Evolutionary conservation across 306 rosid genomes (phyloP), one percentile per base, ranked within the genome.

Genomic region (Vicia villosa): DNA sequence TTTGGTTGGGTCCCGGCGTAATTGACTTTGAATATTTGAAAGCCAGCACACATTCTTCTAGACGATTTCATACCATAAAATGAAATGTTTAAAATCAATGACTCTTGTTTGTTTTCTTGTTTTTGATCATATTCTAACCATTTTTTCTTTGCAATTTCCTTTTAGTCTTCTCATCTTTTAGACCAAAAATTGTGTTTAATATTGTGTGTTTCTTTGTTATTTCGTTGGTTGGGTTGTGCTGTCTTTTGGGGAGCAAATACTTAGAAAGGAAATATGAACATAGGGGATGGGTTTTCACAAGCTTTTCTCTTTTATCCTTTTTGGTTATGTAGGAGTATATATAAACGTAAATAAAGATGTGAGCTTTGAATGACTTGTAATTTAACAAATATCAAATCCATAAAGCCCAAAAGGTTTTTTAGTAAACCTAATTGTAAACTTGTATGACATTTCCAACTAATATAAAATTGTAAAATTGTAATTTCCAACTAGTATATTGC

Each of bases 21-120:
- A 20, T 70, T 73, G 85, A 83, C 84, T 78, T 78, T 74, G 81
- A 78, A 78, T 20, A 36, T 70, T 74, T 12, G 49, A 13, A 1
- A 13, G 71, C 75, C 46, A n/a, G 43, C 66, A 12, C 22, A 30
- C 11, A 32, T 16, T 28, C 12, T 64, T 75, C 3, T 49, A 54
- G 66, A 64, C 32, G 42, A 75, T 80, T 50, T 50, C 57, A 50
- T 19, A 50, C 84, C 21, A 7, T 3, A 8, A 15, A 62, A 21
- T 14, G 2, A 17, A 28, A 57, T 60, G 32, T 21, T 45, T 51
- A 32, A 45, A 26, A 47, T 14, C 72, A 11, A 11, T 63, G 55
- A 32, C 12, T 28, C 20, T 11, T 26, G n/a, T 0, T 36, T 65
- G 45, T 55, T 40, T 20, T 47, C 3, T 52, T 54, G 20, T 21